Evolutionary conservation across 495 filamentous ascomycete genomes (phyloP).

Genomic region (Tuber melanosporum): DNA sequence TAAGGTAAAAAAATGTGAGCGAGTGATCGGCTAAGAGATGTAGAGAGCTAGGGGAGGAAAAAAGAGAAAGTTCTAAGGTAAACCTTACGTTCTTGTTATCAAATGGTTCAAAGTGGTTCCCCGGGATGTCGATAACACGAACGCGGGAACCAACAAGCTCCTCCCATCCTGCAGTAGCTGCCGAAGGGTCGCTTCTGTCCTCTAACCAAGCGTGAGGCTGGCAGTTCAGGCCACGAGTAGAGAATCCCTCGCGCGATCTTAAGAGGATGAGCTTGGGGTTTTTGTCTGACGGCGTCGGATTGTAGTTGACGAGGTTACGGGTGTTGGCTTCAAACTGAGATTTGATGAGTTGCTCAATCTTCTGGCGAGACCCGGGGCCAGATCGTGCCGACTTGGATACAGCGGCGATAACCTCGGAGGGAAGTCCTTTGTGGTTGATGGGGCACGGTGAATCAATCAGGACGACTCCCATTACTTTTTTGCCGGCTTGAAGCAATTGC

Average conservation of each 20-base stretch:
- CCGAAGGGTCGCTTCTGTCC: slow-evolving; percentile 21
- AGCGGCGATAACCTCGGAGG: slow-evolving; percentile 49
- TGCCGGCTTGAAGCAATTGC: slow-evolving; percentile 61
- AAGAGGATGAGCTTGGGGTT: slow-evolving; percentile 27
- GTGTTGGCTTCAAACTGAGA: slow-evolving; percentile 28
- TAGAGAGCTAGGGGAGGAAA: background rate
- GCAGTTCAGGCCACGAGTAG: slow-evolving; percentile 22
- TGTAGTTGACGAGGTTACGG: slow-evolving; percentile 36
- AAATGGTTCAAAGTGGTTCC: slow-evolving; percentile 33
- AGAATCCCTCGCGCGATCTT: slow-evolving; percentile 19
- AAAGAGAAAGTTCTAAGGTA: background rate
- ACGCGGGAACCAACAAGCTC: slow-evolving; percentile 14
- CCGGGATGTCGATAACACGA: slow-evolving; percentile 30
- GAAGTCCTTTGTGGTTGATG: slow-evolving; percentile 46
- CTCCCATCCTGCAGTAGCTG: slow-evolving; percentile 29
- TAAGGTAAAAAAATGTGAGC: slow-evolving; percentile 8
- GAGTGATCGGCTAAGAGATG: background rate
- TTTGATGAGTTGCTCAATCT: slow-evolving; percentile 41
- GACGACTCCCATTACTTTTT: slow-evolving; percentile 66
- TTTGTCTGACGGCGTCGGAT: slow-evolving; percentile 5
- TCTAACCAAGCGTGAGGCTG: slow-evolving; percentile 27
- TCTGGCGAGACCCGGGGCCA: slow-evolving; percentile 40
- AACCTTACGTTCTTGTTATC: slow-evolving; percentile 30
- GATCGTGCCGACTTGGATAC: slow-evolving; percentile 41
- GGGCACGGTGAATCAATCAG: slow-evolving; percentile 68